Evolutionary conservation across 371 early-diverging fungal genomes (phyloP).

Genomic region (Sanchytrium tribonematis): DNA sequence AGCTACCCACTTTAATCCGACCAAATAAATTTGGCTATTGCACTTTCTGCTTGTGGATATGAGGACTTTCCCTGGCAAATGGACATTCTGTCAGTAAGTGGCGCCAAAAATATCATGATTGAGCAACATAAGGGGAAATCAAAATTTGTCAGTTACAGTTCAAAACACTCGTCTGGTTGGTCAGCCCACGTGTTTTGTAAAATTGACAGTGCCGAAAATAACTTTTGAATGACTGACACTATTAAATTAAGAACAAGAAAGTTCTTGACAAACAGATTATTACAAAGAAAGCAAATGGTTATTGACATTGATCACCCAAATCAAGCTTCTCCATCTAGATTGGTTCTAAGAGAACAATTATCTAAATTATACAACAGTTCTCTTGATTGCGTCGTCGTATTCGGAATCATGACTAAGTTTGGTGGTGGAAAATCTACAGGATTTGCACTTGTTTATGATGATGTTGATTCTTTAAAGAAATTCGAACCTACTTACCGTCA

Average conservation of each 20-base stretch:
- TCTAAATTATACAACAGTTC: conserved; percentile 64
- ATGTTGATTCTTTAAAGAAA: conserved; percentile 74
- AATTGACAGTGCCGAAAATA: neutral
- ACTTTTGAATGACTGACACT: conserved; percentile 7
- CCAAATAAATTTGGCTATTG: neutral
- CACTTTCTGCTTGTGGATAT: neutral
- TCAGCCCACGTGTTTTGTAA: neutral
- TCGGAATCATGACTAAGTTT: conserved; percentile 81
- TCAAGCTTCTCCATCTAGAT: conserved; percentile 65
- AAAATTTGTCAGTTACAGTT: neutral
- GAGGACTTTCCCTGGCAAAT: conserved; percentile 1
- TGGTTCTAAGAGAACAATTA: conserved; percentile 73
- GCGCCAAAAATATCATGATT: neutral
- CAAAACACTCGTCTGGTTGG: neutral
- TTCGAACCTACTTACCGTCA: conserved; percentile 94
- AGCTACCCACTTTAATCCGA: neutral
- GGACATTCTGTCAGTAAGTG: neutral
- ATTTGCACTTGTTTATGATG: conserved; percentile 89
- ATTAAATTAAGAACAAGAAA: conserved; percentile 91
- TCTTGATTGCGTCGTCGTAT: conserved; percentile 38
- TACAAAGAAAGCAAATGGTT: conserved; percentile 92
- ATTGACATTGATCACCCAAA: conserved; percentile 87
- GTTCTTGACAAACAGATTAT: conserved; percentile 92
- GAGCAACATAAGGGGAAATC: neutral
- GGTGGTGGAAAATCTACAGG: conserved; percentile 96